Conservation (phyloP, 2,329 filamentous ascomycete genomes). For the Pseudogymnoascus sp. region DNA sequence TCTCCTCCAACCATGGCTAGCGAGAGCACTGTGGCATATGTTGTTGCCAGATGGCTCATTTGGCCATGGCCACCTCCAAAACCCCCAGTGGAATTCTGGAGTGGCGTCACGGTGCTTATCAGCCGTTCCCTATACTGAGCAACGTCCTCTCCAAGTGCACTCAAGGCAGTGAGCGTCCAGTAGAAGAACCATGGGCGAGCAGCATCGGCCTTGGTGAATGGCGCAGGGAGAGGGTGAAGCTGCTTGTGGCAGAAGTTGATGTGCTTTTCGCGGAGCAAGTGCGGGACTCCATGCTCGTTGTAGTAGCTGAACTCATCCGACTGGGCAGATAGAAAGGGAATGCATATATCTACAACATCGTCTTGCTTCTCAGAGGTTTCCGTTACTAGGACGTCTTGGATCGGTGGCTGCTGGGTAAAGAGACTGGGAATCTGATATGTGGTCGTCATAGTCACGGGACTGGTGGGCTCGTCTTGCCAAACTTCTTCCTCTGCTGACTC, state of each 20-base stretch:
- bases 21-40: slow-evolving; percentile 75
- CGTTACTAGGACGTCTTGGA: slow-evolving; percentile 59
- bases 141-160: slow-evolving; percentile 66
- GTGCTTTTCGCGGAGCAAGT: slow-evolving; percentile 57
- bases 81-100: slow-evolving; percentile 76
- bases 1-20: slow-evolving; percentile 70
- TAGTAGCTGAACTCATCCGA: slow-evolving; percentile 39
- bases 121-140: slow-evolving; percentile 57
- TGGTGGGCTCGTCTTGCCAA: slow-evolving; percentile 7
- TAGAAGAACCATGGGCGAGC: slow-evolving; percentile 91
- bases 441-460: slow-evolving; percentile 9
- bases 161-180: slow-evolving; percentile 74
- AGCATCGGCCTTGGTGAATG: slow-evolving; percentile 70
- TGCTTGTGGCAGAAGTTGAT: slow-evolving; percentile 52
- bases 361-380: slow-evolving; percentile 60
- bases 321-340: slow-evolving; percentile 56
- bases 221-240: slow-evolving; percentile 54
- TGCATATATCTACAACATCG: slow-evolving; percentile 56
- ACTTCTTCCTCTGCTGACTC: slow-evolving; percentile 9
- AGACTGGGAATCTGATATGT: slow-evolving; percentile 39
- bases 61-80: slow-evolving; percentile 94
- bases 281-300: slow-evolving; percentile 67
- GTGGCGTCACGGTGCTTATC: slow-evolving; percentile 63
- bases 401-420: slow-evolving; percentile 49
- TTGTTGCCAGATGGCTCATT: slow-evolving; percentile 76